phyloP scores from a whole-genome alignment of 805 yeast species.

The Wilhelminamyces savonicus region DNA sequence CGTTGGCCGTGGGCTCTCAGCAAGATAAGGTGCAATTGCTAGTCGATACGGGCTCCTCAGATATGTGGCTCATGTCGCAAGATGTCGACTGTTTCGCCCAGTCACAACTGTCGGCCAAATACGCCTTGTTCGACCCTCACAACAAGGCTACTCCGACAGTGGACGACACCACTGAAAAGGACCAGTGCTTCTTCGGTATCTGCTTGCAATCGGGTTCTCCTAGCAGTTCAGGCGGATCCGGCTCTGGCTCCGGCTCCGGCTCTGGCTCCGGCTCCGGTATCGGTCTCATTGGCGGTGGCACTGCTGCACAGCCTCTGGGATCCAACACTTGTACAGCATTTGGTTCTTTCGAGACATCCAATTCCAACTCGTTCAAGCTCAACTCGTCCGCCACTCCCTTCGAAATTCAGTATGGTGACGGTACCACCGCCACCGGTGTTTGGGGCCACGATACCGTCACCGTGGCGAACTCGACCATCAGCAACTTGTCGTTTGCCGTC shows the following conservation, averaged over 20 bases:
- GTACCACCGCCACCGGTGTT: constrained; percentile 40
- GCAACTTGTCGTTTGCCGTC: constrained; percentile 62
- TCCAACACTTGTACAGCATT: constrained; percentile 35
- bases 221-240: not conserved
- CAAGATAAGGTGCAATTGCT: constrained; percentile 21
- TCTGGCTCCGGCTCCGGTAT: not conserved
- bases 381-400: constrained; percentile 38
- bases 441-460: constrained; percentile 60
- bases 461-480: constrained; percentile 43
- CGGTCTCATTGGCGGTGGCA: no score
- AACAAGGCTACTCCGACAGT: no score
- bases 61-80: constrained; percentile 35
- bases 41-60: constrained; percentile 39
- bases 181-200: no score
- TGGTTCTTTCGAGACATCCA: constrained; percentile 43
- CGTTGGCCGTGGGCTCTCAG: constrained; percentile 19
- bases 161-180: no score
- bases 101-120: no score
- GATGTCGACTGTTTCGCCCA: constrained; percentile 16
- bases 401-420: constrained; percentile 43
- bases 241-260: not conserved
- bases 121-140: no score
- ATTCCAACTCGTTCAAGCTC: constrained; percentile 31
- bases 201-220: no score
- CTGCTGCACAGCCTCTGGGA: not conserved